A percentile compares a stretch with the other conserved stretches of the same genome.
phyloP scores from a whole-genome alignment of 1,139 yeast species.

The Candida glucosophila region DNA sequence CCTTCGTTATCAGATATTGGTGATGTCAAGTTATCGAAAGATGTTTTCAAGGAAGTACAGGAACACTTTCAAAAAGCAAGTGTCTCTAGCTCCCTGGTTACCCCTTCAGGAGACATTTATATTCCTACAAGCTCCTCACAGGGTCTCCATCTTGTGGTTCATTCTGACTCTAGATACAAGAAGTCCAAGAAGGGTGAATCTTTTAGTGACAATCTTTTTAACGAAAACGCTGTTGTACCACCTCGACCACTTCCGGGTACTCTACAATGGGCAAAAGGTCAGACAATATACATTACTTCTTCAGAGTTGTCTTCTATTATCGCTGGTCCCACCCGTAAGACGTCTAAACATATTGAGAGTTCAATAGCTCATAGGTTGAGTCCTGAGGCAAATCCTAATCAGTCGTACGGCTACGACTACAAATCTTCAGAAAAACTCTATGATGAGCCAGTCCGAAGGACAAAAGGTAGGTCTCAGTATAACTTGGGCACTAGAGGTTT shows the following conservation, averaged over 20 bases:
- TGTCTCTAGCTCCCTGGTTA: slow-evolving; percentile 26
- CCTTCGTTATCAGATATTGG: slow-evolving; percentile 33
- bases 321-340: slow-evolving; percentile 53
- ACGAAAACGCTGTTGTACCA: slow-evolving; percentile 56
- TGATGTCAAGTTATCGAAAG: slow-evolving; percentile 29
- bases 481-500: slow-evolving; percentile 27
- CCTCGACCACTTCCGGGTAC: slow-evolving; percentile 75
- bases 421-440: slow-evolving; percentile 17
- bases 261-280: slow-evolving; percentile 82
- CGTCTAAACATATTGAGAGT: slow-evolving; percentile 48
- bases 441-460: slow-evolving; percentile 40
- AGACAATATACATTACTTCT: slow-evolving; percentile 44
- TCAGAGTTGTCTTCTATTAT: slow-evolving; percentile 52
- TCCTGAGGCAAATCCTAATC: slow-evolving; percentile 38
- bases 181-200: background rate
- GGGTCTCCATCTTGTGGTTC: slow-evolving; percentile 31
- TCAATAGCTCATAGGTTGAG: slow-evolving; percentile 46
- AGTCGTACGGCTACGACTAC: slow-evolving; percentile 13
- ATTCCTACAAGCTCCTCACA: slow-evolving; percentile 51
- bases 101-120: slow-evolving; percentile 68
- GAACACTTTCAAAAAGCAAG: slow-evolving; percentile 15
- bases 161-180: slow-evolving; percentile 11
- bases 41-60: slow-evolving; percentile 17
- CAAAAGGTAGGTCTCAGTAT: slow-evolving; percentile 8
- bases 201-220: slow-evolving; percentile 45